A percentile compares a stretch with the other conserved stretches of the same genome.
Conservation (phyloP, 371 early-diverging fungal species). For the Mortierella sp. region DNA sequence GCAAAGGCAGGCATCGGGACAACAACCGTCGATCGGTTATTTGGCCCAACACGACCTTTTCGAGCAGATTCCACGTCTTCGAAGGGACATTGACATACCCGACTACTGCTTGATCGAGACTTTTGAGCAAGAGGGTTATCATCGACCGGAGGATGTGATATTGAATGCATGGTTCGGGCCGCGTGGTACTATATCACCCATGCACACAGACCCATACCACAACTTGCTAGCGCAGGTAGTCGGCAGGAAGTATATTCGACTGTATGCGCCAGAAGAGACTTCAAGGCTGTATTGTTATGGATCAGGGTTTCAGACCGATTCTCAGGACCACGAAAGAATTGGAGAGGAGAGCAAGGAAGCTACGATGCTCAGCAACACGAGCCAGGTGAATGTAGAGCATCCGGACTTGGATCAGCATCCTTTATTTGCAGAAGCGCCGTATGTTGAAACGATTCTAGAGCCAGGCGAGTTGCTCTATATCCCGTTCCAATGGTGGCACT, state of each 20-base stretch:
- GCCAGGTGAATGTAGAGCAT: slow-evolving; percentile 80
- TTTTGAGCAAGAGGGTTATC: slow-evolving; percentile 31
- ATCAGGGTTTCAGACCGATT: slow-evolving; percentile 7
- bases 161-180: slow-evolving; percentile 95
- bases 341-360: slow-evolving; percentile 4
- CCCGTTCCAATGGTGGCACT: slow-evolving; percentile 96
- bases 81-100: slow-evolving; percentile 78
- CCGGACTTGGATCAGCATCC: slow-evolving; percentile 64
- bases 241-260: slow-evolving; percentile 82
- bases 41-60: slow-evolving; percentile 93
- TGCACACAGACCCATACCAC: slow-evolving; percentile 88
- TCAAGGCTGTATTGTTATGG: slow-evolving; percentile 61
- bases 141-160: slow-evolving; percentile 64
- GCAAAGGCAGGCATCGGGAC: too few species aligned
- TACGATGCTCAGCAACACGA: slow-evolving; percentile 77
- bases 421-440: slow-evolving; percentile 70
- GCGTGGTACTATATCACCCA: slow-evolving; percentile 83
- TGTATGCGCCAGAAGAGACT: slow-evolving; percentile 76
- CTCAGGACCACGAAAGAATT: background rate
- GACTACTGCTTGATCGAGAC: slow-evolving; percentile 80
- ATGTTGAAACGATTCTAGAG: slow-evolving; percentile 75
- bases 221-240: slow-evolving; percentile 92
- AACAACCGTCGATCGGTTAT: slow-evolving; percentile 63
- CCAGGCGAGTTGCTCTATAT: slow-evolving; percentile 92
- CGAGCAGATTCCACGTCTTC: slow-evolving; percentile 80